phyloP scores from a whole-genome alignment of 2,329 filamentous ascomycete species.

The Neopestalotiopsis clavispora region DNA sequence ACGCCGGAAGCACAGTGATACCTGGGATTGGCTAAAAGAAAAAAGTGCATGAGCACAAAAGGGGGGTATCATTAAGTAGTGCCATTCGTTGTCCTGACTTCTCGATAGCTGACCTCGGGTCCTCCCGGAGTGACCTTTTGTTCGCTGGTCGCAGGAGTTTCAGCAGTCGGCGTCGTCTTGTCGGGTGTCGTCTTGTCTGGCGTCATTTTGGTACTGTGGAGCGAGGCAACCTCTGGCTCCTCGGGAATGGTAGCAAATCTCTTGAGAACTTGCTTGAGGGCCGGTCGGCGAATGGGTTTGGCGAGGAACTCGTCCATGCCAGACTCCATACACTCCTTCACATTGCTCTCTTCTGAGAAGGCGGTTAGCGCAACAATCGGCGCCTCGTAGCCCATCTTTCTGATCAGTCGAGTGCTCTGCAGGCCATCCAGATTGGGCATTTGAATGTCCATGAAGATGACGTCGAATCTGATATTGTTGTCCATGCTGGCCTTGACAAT shows the following conservation, averaged over 20 bases:
- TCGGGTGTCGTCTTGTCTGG: slow-evolving; percentile 14
- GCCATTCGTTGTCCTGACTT: neutral
- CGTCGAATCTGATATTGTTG: slow-evolving; percentile 72
- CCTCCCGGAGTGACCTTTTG: neutral
- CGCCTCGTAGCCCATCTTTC: slow-evolving; percentile 82
- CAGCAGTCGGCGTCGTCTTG: neutral
- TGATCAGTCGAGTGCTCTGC: slow-evolving; percentile 83
- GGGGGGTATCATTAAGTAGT: slow-evolving; percentile 11
- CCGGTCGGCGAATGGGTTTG: slow-evolving; percentile 79
- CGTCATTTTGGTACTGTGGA: slow-evolving; percentile 33
- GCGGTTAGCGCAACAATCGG: slow-evolving; percentile 92
- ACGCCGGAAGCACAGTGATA: neutral
- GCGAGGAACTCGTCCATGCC: slow-evolving; percentile 91
- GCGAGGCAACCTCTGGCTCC: slow-evolving; percentile 56
- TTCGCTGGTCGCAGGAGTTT: neutral
- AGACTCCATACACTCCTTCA: slow-evolving; percentile 83
- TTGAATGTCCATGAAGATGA: slow-evolving; percentile 96
- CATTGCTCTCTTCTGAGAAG: slow-evolving; percentile 88
- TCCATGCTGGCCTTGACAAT: slow-evolving; percentile 84
- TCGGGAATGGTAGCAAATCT: slow-evolving; percentile 84
- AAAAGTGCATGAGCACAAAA: neutral
- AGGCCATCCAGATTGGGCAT: slow-evolving; percentile 94
- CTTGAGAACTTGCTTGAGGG: slow-evolving; percentile 83
- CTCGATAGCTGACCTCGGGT: slow-evolving; percentile 1
- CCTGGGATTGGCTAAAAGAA: neutral